phyloP scores from a whole-genome alignment of 352 stramenopile species.

The Pythium brachiatum region DNA sequence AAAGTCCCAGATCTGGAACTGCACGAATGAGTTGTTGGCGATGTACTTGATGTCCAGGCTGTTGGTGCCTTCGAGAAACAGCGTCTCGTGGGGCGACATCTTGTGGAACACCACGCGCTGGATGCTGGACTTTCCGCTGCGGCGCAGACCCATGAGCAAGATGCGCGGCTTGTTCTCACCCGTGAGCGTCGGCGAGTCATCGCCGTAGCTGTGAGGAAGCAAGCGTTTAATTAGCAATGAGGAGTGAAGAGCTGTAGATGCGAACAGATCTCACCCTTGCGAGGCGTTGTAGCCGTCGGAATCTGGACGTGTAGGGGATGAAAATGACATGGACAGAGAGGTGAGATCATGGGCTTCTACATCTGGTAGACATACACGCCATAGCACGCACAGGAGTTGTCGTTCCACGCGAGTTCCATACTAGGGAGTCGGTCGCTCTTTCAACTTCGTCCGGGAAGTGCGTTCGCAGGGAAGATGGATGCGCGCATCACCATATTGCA shows the following conservation, averaged over 20 bases:
- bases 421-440: not conserved
- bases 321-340: not conserved
- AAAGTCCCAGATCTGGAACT: constrained; percentile 99
- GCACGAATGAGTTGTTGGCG: constrained; percentile 96
- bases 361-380: too few relatives aligned
- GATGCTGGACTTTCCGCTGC: constrained; percentile 88
- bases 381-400: constrained; percentile 77
- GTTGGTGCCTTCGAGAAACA: constrained; percentile 93
- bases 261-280: constrained; percentile 20
- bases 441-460: constrained; percentile 1
- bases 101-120: constrained; percentile 99
- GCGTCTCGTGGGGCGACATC: constrained; percentile 98
- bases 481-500: constrained; percentile 8
- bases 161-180: constrained; percentile 93
- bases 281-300: constrained; percentile 36
- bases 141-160: constrained; percentile 95
- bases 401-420: constrained; percentile 69
- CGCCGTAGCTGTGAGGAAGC: constrained; percentile 48
- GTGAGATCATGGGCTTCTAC: not conserved
- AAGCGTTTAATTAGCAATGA: not conserved
- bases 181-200: constrained; percentile 68
- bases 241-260: not conserved
- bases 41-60: constrained; percentile 95
- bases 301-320: constrained; percentile 21
- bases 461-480: not conserved